Percentiles rank a stretch among this genome's conserved stretches.
Conservation (phyloP, 345 rosid genomes). For the Anacardium occidentale region DNA sequence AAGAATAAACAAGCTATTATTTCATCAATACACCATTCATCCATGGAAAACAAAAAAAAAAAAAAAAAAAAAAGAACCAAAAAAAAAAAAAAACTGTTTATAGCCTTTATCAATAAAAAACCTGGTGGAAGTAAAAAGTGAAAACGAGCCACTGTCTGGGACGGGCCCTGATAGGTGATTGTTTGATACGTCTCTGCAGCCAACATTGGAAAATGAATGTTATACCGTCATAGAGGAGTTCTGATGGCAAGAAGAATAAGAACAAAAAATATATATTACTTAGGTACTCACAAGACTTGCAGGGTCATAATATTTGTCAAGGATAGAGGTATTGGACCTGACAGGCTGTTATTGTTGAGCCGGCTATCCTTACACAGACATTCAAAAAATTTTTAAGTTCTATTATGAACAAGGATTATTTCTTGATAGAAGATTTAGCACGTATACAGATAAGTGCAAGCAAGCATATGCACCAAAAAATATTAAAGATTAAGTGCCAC, state of each 20-base stretch:
- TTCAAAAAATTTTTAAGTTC: conserved; percentile 8
- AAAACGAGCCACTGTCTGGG: conserved; percentile 32
- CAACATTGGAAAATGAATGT: conserved; percentile 8
- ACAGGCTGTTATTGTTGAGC: conserved; percentile 43
- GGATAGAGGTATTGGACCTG: conserved; percentile 38
- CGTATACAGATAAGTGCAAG: not conserved
- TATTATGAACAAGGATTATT: not conserved
- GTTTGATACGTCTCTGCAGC: conserved; percentile 41
- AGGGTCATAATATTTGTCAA: conserved; percentile 33
- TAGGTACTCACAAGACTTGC: conserved; percentile 38
- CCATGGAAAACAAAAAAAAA: not conserved
- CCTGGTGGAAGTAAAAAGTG: conserved; percentile 36
- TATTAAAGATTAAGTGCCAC: not conserved
- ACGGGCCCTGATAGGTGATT: conserved; percentile 38
- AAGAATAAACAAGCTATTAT: conserved; percentile 20
- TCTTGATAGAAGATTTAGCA: not conserved
- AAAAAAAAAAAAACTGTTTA: not conserved
- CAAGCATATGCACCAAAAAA: not conserved
- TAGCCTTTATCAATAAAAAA: conserved; percentile 3
- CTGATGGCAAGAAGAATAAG: not conserved
- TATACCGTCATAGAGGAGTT: conserved; percentile 1
- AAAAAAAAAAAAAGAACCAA: not conserved
- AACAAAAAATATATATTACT: conserved; percentile 5
- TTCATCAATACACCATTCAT: not conserved
- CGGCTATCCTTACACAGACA: conserved; percentile 37